Evolutionary conservation across 2,329 filamentous ascomycete species (phyloP).

Genomic region (Aspergillus fumigatiaffinis): DNA sequence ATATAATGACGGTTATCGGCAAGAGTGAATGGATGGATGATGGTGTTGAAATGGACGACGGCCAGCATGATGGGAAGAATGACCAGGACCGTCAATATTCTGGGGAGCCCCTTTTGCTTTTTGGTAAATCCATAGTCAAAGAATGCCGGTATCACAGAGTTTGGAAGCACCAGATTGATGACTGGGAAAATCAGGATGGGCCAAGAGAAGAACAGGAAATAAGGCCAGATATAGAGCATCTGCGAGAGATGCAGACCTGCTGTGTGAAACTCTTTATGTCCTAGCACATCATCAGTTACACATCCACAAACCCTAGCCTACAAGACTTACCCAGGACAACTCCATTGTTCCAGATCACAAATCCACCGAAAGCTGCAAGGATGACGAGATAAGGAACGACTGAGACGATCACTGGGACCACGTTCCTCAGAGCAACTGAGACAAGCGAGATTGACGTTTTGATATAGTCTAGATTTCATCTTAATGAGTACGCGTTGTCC

Average conservation of each 20-base stretch:
- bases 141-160: constrained; percentile 28
- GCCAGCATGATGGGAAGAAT: constrained; percentile 42
- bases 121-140: constrained; percentile 31
- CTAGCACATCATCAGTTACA: constrained; percentile 40
- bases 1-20: constrained; percentile 97
- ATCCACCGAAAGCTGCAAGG: constrained; percentile 64
- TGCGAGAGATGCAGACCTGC: constrained; percentile 85
- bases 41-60: constrained; percentile 76
- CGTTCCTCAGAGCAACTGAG: constrained; percentile 50
- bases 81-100: constrained; percentile 31
- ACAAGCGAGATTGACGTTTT: constrained; percentile 60
- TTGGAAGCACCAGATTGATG: constrained; percentile 35
- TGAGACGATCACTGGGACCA: constrained; percentile 37
- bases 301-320: background rate
- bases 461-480: constrained; percentile 41
- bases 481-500: constrained; percentile 12
- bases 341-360: constrained; percentile 82
- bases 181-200: constrained; percentile 65
- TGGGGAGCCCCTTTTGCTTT: constrained; percentile 36
- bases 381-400: constrained; percentile 56
- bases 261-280: constrained; percentile 91
- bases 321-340: constrained; percentile 72
- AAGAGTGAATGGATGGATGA: constrained; percentile 91
- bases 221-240: constrained; percentile 92
- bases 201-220: constrained; percentile 83